Evolutionary conservation across 257 asterid genomes (phyloP).

Genomic region (Gentiana straminea): DNA sequence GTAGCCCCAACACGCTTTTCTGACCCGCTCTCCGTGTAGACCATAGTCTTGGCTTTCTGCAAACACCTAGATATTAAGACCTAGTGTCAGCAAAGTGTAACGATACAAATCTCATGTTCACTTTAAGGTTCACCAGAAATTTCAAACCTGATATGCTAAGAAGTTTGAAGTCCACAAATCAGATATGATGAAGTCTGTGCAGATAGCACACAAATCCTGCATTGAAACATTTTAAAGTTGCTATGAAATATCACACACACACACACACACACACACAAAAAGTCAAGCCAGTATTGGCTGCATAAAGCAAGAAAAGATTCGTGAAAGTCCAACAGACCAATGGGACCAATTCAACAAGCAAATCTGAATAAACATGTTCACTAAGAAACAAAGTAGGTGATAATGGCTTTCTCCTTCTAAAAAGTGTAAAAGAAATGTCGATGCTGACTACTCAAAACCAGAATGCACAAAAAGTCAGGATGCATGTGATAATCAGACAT

Average conservation of each 20-base stretch:
- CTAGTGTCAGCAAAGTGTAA: conserved; percentile 10
- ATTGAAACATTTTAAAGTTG: conserved; percentile 16
- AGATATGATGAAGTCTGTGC: conserved; percentile 91
- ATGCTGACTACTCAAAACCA: too few relatives aligned
- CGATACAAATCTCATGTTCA: neutral
- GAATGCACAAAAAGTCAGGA: too few relatives aligned
- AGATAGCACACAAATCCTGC: conserved; percentile 92
- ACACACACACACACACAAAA: neutral
- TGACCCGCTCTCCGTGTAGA: conserved; percentile 85
- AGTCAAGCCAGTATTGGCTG: too few relatives aligned
- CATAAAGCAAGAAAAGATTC: too few relatives aligned
- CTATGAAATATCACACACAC: conserved; percentile 10
- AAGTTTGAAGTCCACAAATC: conserved; percentile 95
- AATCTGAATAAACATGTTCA: too few relatives aligned
- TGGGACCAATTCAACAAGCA: too few relatives aligned
- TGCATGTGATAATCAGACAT: too few relatives aligned
- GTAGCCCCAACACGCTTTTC: conserved; percentile 99
- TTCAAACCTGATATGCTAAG: conserved; percentile 80
- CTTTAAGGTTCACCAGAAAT: conserved; percentile 2
- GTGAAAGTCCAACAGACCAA: too few relatives aligned
- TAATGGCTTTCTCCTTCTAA: too few relatives aligned
- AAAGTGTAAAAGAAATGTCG: too few relatives aligned
- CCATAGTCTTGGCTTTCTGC: conserved; percentile 99
- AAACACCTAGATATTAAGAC: conserved; percentile 47
- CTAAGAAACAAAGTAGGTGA: too few relatives aligned